phyloP scores from a whole-genome alignment of 73 alveolate genomes.

The Paraurostyla sp. region DNA sequence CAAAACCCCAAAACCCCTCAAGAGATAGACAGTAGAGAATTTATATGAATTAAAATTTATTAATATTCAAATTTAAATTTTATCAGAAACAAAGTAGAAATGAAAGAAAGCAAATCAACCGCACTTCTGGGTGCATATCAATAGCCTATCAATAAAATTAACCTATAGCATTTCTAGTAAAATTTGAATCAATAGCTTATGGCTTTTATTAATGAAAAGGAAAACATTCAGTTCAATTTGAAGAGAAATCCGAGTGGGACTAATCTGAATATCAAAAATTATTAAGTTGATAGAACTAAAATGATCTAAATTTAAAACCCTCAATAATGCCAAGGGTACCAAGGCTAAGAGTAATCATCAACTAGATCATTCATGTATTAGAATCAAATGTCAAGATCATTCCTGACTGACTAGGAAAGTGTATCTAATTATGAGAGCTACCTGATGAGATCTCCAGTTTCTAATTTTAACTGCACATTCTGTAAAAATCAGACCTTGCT shows the following conservation, averaged over 20 bases:
- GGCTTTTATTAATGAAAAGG: slow-evolving; percentile 30
- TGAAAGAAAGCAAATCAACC: slow-evolving; percentile 38
- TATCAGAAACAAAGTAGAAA: neutral
- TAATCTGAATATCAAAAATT: neutral
- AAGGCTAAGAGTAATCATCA: no score
- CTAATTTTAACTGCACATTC: neutral
- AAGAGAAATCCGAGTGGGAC: slow-evolving; percentile 17
- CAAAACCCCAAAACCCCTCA: no score
- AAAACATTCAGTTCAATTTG: neutral
- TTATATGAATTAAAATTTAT: no score
- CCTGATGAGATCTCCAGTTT: neutral
- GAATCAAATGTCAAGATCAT: neutral
- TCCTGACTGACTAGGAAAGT: neutral
- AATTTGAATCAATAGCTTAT: neutral
- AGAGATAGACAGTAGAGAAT: no score
- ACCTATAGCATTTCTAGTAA: neutral
- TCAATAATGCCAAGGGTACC: no score
- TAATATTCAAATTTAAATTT: slow-evolving; percentile 22
- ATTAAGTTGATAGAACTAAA: neutral
- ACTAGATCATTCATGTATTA: neutral
- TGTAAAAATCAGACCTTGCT: neutral
- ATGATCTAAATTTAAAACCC: neutral
- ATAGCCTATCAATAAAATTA: neutral
- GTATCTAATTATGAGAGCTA: neutral
- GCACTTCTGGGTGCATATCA: neutral